Percentiles rank a stretch among this genome's conserved stretches.
phyloP scores from a whole-genome alignment of 2,329 filamentous ascomycete species.

The Phialocephala sp. region DNA sequence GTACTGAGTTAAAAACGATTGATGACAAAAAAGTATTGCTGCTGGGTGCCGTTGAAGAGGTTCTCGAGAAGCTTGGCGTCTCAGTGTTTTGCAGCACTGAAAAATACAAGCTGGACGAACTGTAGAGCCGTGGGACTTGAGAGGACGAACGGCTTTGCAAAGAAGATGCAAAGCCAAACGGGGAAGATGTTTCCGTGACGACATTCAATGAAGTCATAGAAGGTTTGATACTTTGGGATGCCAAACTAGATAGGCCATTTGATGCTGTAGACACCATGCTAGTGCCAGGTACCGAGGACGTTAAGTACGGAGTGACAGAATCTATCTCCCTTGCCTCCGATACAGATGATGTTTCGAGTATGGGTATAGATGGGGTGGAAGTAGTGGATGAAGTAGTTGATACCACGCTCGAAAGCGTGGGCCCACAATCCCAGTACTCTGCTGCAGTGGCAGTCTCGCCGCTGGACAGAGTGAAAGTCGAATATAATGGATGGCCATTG shows the following conservation, averaged over 20 bases:
- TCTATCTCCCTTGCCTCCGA: not conserved
- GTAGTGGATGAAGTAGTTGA: not conserved
- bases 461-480: constrained; percentile 2
- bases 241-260: not conserved
- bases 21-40: not conserved
- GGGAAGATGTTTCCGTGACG: not conserved
- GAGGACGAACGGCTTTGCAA: not conserved
- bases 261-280: not conserved
- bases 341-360: not conserved
- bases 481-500: not conserved
- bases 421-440: constrained; percentile 2
- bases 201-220: not conserved
- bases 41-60: not conserved
- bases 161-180: not conserved
- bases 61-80: not conserved
- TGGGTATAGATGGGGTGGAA: not conserved
- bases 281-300: not conserved
- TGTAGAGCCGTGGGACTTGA: not conserved
- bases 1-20: not conserved
- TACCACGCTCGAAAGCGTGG: not conserved
- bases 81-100: not conserved
- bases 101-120: not conserved
- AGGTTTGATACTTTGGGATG: not conserved
- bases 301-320: not conserved
- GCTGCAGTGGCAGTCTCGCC: not conserved